Conservation (phyloP, 1,284 basidiomycete species). For the Earliella scabrosa region DNA sequence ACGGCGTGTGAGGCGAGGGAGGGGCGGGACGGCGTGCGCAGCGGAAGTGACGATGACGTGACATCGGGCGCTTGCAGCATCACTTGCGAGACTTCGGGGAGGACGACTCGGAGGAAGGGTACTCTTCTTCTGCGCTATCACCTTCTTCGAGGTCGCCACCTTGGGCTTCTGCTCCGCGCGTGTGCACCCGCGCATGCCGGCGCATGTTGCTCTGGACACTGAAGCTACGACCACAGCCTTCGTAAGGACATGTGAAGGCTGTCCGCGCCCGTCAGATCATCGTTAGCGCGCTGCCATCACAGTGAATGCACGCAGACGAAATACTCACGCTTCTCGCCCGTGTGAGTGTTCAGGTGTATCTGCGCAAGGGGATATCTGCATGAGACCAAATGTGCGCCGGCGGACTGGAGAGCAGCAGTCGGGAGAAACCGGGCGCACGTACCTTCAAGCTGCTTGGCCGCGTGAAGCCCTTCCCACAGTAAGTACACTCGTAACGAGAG, state of each 20-base stretch:
- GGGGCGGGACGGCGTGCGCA: not conserved
- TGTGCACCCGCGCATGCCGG: constrained; percentile 77
- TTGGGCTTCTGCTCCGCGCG: constrained; percentile 30
- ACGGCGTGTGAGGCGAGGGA: not conserved
- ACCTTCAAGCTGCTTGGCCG: constrained; percentile 84
- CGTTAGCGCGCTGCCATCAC: constrained; percentile 12
- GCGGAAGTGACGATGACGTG: not conserved
- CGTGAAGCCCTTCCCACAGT: constrained; percentile 81
- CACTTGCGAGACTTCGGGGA: constrained; percentile 22
- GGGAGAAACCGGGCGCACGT: constrained; percentile 11
- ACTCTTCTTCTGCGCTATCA: constrained; percentile 29
- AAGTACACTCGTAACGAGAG: constrained; percentile 74
- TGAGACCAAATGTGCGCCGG: constrained; percentile 15
- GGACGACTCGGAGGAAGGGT: constrained; percentile 19
- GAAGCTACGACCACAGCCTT: constrained; percentile 79
- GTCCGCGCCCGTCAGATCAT: constrained; percentile 22
- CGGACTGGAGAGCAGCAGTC: not conserved
- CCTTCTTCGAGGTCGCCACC: constrained; percentile 26
- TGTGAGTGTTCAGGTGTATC: constrained; percentile 87
- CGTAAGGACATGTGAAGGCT: constrained; percentile 79
- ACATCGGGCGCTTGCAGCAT: not conserved
- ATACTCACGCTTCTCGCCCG: constrained; percentile 80
- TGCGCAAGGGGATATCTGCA: constrained; percentile 33
- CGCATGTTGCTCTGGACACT: constrained; percentile 90
- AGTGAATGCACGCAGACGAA: not conserved